phyloP scores from a whole-genome alignment of 176 grass and related monocot species.

The Bolboschoenus planiculmis region DNA sequence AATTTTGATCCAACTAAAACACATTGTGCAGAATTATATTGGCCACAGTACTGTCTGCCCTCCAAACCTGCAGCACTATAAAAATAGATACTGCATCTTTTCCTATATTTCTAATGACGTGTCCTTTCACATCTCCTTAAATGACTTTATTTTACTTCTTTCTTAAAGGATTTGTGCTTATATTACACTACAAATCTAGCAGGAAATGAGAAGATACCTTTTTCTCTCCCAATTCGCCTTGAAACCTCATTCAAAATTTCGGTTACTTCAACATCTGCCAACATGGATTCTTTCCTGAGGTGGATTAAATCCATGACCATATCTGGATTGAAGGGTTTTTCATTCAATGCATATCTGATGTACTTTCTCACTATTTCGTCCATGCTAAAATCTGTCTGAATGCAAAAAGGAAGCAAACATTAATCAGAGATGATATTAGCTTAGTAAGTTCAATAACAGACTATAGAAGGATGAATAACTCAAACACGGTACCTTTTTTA shows the following conservation, averaged over 20 bases:
- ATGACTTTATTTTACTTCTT: not conserved
- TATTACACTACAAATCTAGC: conserved; percentile 11
- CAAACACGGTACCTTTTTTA: conserved; percentile 48
- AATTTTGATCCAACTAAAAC: not conserved
- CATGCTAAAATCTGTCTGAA: conserved; percentile 91
- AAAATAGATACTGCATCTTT: not conserved
- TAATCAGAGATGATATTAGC: not conserved
- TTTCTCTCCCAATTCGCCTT: conserved; percentile 78
- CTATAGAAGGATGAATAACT: conserved; percentile 4
- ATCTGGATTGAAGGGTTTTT: conserved; percentile 75
- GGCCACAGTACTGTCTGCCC: not conserved
- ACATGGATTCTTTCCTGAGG: conserved; percentile 75
- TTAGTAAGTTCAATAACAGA: not conserved
- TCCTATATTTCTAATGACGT: not conserved
- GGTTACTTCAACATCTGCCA: conserved; percentile 73
- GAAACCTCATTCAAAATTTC: conserved; percentile 90
- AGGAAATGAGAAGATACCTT: conserved; percentile 39
- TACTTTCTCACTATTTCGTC: conserved; percentile 87
- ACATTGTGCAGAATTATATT: not conserved
- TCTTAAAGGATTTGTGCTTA: not conserved
- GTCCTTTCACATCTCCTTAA: not conserved
- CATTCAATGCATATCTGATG: conserved; percentile 86
- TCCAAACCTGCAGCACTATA: not conserved
- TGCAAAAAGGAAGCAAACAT: conserved; percentile 18
- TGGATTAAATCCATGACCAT: conserved; percentile 74